Conservation (phyloP, 805 yeast genomes). For the Candida orba region DNA sequence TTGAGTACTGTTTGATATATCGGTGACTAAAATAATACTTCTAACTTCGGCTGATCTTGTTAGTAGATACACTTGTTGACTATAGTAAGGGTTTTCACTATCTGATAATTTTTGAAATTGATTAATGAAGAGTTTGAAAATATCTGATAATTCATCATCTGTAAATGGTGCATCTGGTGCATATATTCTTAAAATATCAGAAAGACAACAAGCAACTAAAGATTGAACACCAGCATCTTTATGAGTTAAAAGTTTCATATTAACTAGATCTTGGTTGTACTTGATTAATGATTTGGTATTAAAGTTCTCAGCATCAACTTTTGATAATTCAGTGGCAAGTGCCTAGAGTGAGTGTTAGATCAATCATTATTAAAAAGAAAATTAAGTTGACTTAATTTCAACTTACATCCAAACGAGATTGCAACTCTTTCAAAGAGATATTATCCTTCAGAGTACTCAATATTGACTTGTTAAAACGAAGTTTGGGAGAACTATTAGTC, state of each 20-base stretch:
- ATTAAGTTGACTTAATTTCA: not conserved
- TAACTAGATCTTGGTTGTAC: slow-evolving; percentile 46
- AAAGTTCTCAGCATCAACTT: slow-evolving; percentile 52
- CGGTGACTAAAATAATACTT: slow-evolving; percentile 67
- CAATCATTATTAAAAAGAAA: too few relatives aligned
- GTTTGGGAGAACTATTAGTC: slow-evolving; percentile 13
- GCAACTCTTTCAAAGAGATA: slow-evolving; percentile 55
- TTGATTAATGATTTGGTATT: slow-evolving; percentile 38
- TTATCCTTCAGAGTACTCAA: slow-evolving; percentile 50
- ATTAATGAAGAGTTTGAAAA: slow-evolving; percentile 58
- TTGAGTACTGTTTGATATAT: slow-evolving; percentile 53
- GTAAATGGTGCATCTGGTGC: slow-evolving; percentile 92
- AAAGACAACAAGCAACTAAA: slow-evolving; percentile 60
- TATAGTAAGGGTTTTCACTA: slow-evolving; percentile 50
- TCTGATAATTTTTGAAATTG: slow-evolving; percentile 55
- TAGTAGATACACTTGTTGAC: slow-evolving; percentile 57
- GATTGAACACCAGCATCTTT: slow-evolving; percentile 66
- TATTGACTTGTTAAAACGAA: slow-evolving; percentile 39
- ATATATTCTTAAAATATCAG: slow-evolving; percentile 67
- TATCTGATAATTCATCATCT: slow-evolving; percentile 49
- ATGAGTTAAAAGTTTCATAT: slow-evolving; percentile 51
- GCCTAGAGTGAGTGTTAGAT: slow-evolving; percentile 22
- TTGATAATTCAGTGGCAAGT: slow-evolving; percentile 57
- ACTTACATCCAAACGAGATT: slow-evolving; percentile 43
- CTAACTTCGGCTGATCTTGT: slow-evolving; percentile 69